A percentile compares a stretch with the other conserved stretches of the same genome.
These are phyloP conservation scores for Scenedesmus sp. DNA, from an alignment of 163 green algal genomes.

Conservation along the genomic window DNA sequence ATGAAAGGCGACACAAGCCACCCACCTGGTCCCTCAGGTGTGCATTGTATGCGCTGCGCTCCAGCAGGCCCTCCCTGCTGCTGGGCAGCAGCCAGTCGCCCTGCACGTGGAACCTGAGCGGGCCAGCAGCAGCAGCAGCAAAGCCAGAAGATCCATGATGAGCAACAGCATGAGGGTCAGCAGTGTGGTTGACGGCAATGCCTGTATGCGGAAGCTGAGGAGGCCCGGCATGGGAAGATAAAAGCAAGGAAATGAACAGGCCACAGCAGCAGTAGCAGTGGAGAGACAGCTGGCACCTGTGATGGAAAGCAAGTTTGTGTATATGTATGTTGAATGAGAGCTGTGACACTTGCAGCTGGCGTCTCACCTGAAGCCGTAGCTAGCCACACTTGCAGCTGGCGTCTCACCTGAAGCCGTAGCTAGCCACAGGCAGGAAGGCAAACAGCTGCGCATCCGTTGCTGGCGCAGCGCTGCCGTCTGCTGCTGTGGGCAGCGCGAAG, in stretches of 20 bases:
- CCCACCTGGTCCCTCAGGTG: conserved; percentile 30
- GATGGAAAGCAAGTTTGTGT: no score
- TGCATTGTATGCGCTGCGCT: background rate
- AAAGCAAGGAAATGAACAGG: no score
- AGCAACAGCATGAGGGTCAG: background rate
- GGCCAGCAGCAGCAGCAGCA: background rate
- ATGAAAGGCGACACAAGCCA: background rate
- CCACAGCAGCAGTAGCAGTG: no score
- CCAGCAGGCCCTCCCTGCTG: conserved; percentile 28
- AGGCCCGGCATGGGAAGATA: no score
- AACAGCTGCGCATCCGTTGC: background rate
- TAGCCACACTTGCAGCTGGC: background rate
- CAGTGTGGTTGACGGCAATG: no score
- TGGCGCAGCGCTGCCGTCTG: background rate
- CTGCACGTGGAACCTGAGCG: conserved; percentile 33
- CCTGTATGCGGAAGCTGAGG: no score
- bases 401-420: conserved; percentile 37
- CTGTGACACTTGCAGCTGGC: background rate
- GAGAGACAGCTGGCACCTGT: no score
- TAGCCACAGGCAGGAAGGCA: conserved; percentile 16
- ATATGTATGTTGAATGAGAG: no score
- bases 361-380: conserved; percentile 29
- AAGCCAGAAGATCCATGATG: background rate
- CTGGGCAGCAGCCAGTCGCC: conserved; percentile 28
- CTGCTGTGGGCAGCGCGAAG: conserved; percentile 11